phyloP scores from a whole-genome alignment of 2,329 filamentous ascomycete species.

The Fusarium brachygibbosum region DNA sequence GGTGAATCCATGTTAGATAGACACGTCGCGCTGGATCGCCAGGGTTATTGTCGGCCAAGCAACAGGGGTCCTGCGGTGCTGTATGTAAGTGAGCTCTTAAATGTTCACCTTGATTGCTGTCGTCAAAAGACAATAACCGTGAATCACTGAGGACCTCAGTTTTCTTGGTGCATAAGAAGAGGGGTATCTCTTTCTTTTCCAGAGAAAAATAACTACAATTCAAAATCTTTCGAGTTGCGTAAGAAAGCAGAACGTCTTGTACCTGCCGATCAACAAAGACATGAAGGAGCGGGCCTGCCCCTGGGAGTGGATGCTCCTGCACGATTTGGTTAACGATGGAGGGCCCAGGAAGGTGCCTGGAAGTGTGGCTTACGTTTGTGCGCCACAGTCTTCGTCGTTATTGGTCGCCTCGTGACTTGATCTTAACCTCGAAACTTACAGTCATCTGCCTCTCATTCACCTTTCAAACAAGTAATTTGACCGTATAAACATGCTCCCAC shows the following conservation, averaged over 20 bases:
- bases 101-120: not conserved
- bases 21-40: slow-evolving; percentile 24
- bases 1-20: slow-evolving; percentile 39
- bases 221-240: not conserved
- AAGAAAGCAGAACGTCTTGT: not conserved
- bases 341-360: slow-evolving; percentile 31
- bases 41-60: slow-evolving; percentile 42
- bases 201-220: not conserved
- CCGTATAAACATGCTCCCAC: slow-evolving; percentile 31
- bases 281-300: not conserved
- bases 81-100: slow-evolving; percentile 9
- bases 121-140: not conserved
- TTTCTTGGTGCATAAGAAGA: not conserved
- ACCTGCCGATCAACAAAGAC: slow-evolving; percentile 15
- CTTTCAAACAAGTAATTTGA: slow-evolving; percentile 24
- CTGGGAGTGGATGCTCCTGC: slow-evolving; percentile 19
- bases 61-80: slow-evolving; percentile 31
- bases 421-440: slow-evolving; percentile 42
- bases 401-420: slow-evolving; percentile 47
- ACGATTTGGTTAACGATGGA: slow-evolving; percentile 19
- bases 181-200: not conserved
- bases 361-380: slow-evolving; percentile 41
- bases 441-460: slow-evolving; percentile 45
- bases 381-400: slow-evolving; percentile 45
- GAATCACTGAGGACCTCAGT: not conserved